Base-by-base conservation (phyloP, 2,329 filamentous ascomycete species). In the Monosporascus sp. region DNA sequence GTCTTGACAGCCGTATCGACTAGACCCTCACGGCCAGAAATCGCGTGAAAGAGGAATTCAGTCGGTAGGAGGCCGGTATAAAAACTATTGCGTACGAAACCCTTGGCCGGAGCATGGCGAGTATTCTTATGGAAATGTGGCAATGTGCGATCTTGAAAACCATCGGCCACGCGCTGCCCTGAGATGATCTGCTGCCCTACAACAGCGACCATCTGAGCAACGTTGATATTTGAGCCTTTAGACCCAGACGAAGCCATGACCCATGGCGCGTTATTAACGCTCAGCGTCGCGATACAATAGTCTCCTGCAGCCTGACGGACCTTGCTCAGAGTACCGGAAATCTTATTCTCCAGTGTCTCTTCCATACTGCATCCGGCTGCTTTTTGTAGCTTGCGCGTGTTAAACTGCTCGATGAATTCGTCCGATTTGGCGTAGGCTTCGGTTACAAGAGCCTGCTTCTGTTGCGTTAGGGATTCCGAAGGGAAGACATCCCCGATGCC, bases 1-100 rank as follows among this genome's bases (percentile, higher is more conserved):
- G 94, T 99, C 77, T 99, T 99, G 74, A 97, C 94, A 56, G 94
- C 94, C 2, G 94, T 99, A 81, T 99, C 94, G 66, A 99, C 92
- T 61, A 99, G 77, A 84, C 94, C 94, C 83, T 97, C 94, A 84
- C 94, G 89, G 63, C 94, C 94, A 64, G 91, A 96, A 75, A 97
- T 97, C 61, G 94, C 94, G 81, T 99, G 94, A 74, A 99, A 97
- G 53, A 97, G 82, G 70, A 99, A 97, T 65, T 99, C 94, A 0
- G 89, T 91, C 2, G 94, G 93, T 1, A 87, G 81, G 1, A 99
- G 77, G 1, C 94, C 94, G 0, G 89, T 89, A 71, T 96, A 99
- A 79, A 99, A 99, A 74, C 91, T 97, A 74, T 97, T 97, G 57
- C 86, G 84, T 48, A 99, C 93, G 74, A 99, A 99, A 59, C 94